Evolutionary conservation across 352 stramenopile species (phyloP).

Genomic region (Pythium dissotocum): DNA sequence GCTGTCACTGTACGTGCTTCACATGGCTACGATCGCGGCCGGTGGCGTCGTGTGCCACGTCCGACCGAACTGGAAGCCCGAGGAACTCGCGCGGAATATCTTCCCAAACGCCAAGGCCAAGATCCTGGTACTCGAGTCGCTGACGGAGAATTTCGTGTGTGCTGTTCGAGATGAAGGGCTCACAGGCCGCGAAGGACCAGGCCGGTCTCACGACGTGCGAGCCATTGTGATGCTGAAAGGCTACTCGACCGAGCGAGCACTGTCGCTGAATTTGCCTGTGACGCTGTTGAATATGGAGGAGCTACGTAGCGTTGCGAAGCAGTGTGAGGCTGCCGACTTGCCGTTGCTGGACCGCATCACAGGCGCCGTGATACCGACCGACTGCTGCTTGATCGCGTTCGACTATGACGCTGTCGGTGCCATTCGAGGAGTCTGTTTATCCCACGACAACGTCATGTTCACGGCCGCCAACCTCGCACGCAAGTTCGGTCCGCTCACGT

Average conservation of each 20-base stretch:
- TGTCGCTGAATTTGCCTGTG: conserved; percentile 35
- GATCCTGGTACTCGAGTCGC: conserved; percentile 58
- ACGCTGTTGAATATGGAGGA: conserved; percentile 53
- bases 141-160: conserved; percentile 49
- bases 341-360: conserved; percentile 29
- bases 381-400: conserved; percentile 64
- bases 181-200: conserved; percentile 5
- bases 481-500: conserved; percentile 55
- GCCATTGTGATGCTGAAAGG: conserved; percentile 49
- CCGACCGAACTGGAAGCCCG: conserved; percentile 46
- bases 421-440: conserved; percentile 56
- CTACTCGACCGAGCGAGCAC: conserved; percentile 17
- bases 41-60: conserved; percentile 66
- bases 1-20: conserved; percentile 52
- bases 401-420: conserved; percentile 54
- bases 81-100: conserved; percentile 55
- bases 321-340: conserved; percentile 29
- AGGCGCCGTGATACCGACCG: conserved; percentile 34
- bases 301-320: conserved; percentile 31
- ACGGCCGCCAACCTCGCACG: conserved; percentile 62
- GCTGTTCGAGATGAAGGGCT: conserved; percentile 30
- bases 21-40: conserved; percentile 55
- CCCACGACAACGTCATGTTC: conserved; percentile 87
- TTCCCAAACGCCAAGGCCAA: conserved; percentile 52
- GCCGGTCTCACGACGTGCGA: conserved; percentile 32